Base-by-base conservation (phyloP, 441 rosid species). In the Mallotus repandus region DNA sequence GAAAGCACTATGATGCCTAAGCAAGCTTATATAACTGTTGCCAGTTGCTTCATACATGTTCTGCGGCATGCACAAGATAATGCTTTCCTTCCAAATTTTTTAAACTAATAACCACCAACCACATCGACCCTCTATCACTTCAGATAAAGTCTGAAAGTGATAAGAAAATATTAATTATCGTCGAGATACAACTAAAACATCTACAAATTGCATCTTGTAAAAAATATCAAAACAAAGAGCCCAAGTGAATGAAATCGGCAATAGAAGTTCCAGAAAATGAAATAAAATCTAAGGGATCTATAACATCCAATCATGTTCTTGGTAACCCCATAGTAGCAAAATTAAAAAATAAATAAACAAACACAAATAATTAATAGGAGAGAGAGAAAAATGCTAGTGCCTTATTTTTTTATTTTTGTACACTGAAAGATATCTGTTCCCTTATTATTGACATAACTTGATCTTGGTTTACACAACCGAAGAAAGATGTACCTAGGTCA, bases 41-140 rank as follows among this genome's bases (percentile, higher is more conserved):
- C 74, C 46, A 25, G 11, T 29, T 19, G 29, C 54, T 46, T 69
- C 25, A 70, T 19, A 5, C 38, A 70, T 70, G 46, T 22, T 48
- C 35, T 49, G 11, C 2, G 32, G 18, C 14, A 29, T 61, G 21
- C 41, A 22, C 45, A 19, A 50, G 53, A 12, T 14, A 15, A 9
- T 52, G 38, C 21, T 50, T 35, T 52, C 7, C 29, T 46, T 59
- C 32, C 54, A 48, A 49, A 14, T n/a, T 35, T 43, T n/a, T 38
- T 48, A 56, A 69, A 53, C 63, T 56, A 43, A 9, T 41, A 48
- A 16, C 29, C 46, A 32, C 48, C 72, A 43, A 41, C 52, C n/a
- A 55, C 10, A 13, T 41, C 52, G 0, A 38, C 16, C 12, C 61
- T n/a, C 43, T 11, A 32, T 14, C 57, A 7, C 55, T 50, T 38